Conservation (phyloP, 768 basidiomycete genomes). For the Mycena crocata region DNA sequence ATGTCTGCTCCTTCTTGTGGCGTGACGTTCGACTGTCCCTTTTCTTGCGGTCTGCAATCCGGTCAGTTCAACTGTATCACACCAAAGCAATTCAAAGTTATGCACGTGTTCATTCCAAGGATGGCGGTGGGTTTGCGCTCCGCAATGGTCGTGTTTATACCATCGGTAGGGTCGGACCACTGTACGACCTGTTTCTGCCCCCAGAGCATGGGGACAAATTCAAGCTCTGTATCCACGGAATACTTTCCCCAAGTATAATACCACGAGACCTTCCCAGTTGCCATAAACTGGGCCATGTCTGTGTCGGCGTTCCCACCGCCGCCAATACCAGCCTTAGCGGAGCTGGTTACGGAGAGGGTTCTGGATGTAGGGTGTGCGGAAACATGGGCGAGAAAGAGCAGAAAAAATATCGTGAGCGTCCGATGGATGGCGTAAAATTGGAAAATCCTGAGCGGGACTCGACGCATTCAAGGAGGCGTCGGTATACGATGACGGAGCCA, state of each 20-base stretch:
- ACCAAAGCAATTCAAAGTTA: slow-evolving; percentile 12
- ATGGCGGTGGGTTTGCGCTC: slow-evolving; percentile 52
- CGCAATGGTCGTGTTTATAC: slow-evolving; percentile 54
- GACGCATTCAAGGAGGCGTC: too few relatives aligned
- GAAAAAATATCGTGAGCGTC: slow-evolving; percentile 22
- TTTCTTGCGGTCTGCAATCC: slow-evolving; percentile 43
- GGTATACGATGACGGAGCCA: too few relatives aligned
- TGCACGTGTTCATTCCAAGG: slow-evolving; percentile 68
- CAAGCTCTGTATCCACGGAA: slow-evolving; percentile 51
- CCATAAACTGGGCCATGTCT: slow-evolving; percentile 56
- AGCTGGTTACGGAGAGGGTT: slow-evolving; percentile 40
- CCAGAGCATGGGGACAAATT: slow-evolving; percentile 72
- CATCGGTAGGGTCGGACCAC: slow-evolving; percentile 45
- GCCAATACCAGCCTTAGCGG: slow-evolving; percentile 62
- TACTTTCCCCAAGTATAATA: slow-evolving; percentile 64
- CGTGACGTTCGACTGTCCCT: slow-evolving; percentile 62
- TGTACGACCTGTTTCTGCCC: slow-evolving; percentile 52
- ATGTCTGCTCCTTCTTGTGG: slow-evolving; percentile 59
- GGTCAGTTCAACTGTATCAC: not conserved
- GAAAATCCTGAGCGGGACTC: too few relatives aligned
- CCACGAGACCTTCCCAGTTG: slow-evolving; percentile 64
- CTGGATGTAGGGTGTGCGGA: slow-evolving; percentile 25
- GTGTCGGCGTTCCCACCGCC: slow-evolving; percentile 58
- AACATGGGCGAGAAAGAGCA: slow-evolving; percentile 12
- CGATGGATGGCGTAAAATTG: slow-evolving; percentile 17